Conservation (phyloP, 345 rosid genomes). For the Camelina neglecta region DNA sequence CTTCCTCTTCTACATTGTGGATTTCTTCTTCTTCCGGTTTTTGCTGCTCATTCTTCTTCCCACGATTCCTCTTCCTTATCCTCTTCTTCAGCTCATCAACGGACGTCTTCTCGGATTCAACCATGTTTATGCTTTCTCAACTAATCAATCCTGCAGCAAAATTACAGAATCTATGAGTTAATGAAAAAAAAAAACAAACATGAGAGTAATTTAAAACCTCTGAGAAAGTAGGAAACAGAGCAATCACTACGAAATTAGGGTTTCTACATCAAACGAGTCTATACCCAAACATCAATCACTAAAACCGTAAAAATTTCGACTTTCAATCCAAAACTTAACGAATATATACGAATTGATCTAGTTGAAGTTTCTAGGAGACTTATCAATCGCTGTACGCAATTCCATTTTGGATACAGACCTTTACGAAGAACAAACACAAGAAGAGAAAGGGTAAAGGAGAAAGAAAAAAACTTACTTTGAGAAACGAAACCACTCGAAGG, state of each 20-base stretch:
- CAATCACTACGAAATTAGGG: neutral
- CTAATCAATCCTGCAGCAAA: constrained; percentile 25
- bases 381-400: neutral
- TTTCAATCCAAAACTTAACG: neutral
- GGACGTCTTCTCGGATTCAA: constrained; percentile 36
- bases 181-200: neutral
- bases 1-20: constrained; percentile 20
- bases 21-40: constrained; percentile 35
- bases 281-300: no score
- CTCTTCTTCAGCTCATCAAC: constrained; percentile 50
- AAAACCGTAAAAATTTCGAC: neutral
- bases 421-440: neutral
- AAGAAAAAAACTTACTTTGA: neutral
- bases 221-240: neutral
- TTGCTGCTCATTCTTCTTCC: constrained; percentile 41
- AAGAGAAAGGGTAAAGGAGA: neutral
- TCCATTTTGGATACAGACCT: constrained; percentile 5
- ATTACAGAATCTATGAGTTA: neutral
- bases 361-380: neutral
- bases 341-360: neutral
- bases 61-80: constrained; percentile 49
- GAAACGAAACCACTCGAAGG: constrained; percentile 3
- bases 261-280: no score
- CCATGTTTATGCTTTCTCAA: constrained; percentile 41
- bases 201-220: neutral